Percentiles rank a stretch among this genome's conserved stretches.
These are phyloP conservation scores for Boehmeria nivea DNA, from an alignment of 306 rosid species.

Conservation along the genomic window DNA sequence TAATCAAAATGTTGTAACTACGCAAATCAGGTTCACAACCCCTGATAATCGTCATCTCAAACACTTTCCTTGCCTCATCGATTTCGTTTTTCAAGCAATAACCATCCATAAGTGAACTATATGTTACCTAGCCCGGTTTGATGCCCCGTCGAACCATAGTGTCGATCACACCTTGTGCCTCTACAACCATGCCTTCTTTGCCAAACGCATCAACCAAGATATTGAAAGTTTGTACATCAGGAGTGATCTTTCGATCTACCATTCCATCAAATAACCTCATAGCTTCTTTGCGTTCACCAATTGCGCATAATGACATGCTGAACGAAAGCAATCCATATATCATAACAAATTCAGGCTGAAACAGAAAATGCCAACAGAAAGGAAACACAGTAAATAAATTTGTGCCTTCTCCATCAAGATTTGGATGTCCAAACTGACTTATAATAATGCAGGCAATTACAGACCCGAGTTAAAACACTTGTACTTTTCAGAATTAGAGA, in stretches of 20 bases:
- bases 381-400: too few species aligned
- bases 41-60: neutral
- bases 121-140: neutral
- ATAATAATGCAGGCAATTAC: too few species aligned
- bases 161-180: neutral
- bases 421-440: too few species aligned
- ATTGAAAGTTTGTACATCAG: neutral
- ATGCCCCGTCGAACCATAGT: neutral
- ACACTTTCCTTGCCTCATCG: neutral
- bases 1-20: neutral
- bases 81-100: too few species aligned
- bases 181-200: constrained; percentile 5
- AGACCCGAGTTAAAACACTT: too few species aligned
- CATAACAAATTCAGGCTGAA: neutral
- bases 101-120: too few species aligned
- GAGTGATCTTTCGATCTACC: neutral
- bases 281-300: neutral
- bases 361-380: neutral
- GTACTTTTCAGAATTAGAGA: too few species aligned
- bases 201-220: neutral
- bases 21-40: neutral
- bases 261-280: neutral
- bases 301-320: too few species aligned
- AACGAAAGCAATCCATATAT: neutral
- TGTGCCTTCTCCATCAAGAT: too few species aligned